Evolutionary conservation across 73 alveolate species (phyloP).

Genomic region (Paramecium sonneborni): DNA sequence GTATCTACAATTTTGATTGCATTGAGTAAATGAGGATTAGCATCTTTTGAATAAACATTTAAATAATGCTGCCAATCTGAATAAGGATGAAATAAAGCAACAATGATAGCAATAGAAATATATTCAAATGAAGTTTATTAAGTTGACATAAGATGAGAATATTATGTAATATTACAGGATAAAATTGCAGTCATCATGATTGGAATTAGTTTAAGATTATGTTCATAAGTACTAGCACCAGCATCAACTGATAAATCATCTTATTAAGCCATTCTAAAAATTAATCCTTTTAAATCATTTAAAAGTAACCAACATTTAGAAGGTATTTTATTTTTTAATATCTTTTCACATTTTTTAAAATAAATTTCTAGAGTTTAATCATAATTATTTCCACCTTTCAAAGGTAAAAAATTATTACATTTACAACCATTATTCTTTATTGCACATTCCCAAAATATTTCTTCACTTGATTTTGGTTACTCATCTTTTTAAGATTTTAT

Average conservation of each 20-base stretch:
- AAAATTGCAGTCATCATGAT: neutral
- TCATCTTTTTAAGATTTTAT: conserved; percentile 14
- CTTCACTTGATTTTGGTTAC: conserved; percentile 22
- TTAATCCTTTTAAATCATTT: conserved; percentile 55
- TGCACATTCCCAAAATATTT: conserved; percentile 34
- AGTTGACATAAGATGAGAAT: neutral
- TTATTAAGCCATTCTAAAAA: conserved; percentile 17
- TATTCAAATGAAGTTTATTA: neutral
- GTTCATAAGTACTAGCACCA: conserved; percentile 29
- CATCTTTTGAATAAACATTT: neutral
- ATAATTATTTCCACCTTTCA: neutral
- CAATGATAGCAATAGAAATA: neutral
- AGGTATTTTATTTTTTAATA: neutral
- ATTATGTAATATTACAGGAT: neutral
- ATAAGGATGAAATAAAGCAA: neutral
- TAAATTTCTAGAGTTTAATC: neutral
- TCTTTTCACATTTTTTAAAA: conserved; percentile 15
- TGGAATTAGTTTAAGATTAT: neutral
- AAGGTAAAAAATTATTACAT: conserved; percentile 36
- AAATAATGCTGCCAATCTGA: neutral
- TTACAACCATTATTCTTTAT: neutral
- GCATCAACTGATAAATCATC: conserved; percentile 36
- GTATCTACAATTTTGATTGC: neutral
- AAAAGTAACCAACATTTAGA: conserved; percentile 24
- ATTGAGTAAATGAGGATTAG: neutral